These are phyloP conservation scores for Pythium brassicae DNA, from an alignment of 352 stramenopile genomes.

Conservation along the genomic window DNA sequence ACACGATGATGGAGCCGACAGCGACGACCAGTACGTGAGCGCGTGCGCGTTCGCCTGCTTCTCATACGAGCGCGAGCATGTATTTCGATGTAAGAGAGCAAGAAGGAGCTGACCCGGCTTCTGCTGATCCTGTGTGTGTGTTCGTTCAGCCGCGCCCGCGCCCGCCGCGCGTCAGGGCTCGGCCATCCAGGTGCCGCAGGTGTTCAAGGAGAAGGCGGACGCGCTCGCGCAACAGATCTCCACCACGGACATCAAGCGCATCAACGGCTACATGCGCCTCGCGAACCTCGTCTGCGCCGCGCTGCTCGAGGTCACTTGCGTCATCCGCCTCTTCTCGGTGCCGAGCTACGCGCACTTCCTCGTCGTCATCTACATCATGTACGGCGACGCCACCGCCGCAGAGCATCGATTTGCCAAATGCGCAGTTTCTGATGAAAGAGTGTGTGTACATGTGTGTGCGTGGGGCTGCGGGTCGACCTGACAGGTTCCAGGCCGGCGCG, in stretches of 20 bases:
- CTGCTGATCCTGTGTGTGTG: not conserved
- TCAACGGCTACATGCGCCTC: conserved; percentile 84
- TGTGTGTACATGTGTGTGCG: too few relatives aligned
- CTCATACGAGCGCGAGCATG: too few relatives aligned
- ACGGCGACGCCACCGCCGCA: conserved; percentile 2
- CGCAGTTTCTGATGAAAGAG: too few relatives aligned
- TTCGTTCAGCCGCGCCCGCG: conserved; percentile 9
- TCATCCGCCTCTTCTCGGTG: conserved; percentile 74
- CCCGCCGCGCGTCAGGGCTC: conserved; percentile 28
- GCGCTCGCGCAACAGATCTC: conserved; percentile 68
- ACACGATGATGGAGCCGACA: conserved; percentile 19
- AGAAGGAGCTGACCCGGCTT: too few relatives aligned
- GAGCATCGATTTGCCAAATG: not conserved
- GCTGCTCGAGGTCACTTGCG: conserved; percentile 66
- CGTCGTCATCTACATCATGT: conserved; percentile 84
- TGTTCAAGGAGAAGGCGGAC: conserved; percentile 66
- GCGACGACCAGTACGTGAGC: conserved; percentile 9
- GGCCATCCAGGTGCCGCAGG: conserved; percentile 56
- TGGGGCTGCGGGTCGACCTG: too few relatives aligned
- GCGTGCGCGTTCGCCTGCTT: not conserved
- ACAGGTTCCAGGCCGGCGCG: conserved; percentile 49
- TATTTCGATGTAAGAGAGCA: too few relatives aligned
- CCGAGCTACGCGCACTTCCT: conserved; percentile 82
- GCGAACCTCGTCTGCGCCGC: conserved; percentile 64
- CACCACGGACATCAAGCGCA: conserved; percentile 73